phyloP scores from a whole-genome alignment of 345 rosid species.

The Eucalyptus sp. region DNA sequence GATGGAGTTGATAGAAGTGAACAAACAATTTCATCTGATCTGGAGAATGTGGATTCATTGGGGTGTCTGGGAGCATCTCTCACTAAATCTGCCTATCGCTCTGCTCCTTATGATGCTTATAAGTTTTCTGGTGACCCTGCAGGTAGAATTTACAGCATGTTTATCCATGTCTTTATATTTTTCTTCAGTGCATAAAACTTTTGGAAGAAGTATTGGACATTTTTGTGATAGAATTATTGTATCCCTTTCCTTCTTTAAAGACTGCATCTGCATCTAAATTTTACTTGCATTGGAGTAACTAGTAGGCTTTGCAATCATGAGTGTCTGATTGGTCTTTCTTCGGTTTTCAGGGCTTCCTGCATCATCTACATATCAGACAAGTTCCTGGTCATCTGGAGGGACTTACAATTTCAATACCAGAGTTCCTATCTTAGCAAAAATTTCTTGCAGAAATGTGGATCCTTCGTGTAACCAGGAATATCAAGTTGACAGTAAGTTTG shows the following conservation, averaged over 20 bases:
- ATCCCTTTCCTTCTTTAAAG: not conserved
- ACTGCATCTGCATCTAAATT: not conserved
- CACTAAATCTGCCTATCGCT: not conserved
- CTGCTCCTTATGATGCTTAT: conserved; percentile 7
- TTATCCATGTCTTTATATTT: not conserved
- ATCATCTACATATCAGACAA: conserved; percentile 2
- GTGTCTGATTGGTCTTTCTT: not conserved
- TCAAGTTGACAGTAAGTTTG: conserved; percentile 1
- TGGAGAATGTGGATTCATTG: conserved; percentile 27
- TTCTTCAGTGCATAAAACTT: not conserved
- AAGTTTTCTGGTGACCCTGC: conserved; percentile 9
- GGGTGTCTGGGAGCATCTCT: conserved; percentile 3
- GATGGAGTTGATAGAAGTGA: conserved; percentile 17
- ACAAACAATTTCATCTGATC: conserved; percentile 23
- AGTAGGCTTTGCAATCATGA: not conserved
- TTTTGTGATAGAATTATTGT: not conserved
- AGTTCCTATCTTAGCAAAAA: conserved; percentile 14
- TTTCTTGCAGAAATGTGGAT: conserved; percentile 1
- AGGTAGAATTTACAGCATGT: conserved; percentile 7
- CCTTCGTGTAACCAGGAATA: not conserved
- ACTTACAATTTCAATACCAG: conserved; percentile 7
- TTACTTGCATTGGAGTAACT: not conserved
- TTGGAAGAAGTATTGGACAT: not conserved
- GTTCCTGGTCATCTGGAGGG: conserved; percentile 11
- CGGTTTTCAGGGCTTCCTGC: conserved; percentile 21